Percentiles rank a stretch among this genome's conserved stretches.
phyloP scores from a whole-genome alignment of 2,329 filamentous ascomycete genomes.

The Anthostomella pinea region DNA sequence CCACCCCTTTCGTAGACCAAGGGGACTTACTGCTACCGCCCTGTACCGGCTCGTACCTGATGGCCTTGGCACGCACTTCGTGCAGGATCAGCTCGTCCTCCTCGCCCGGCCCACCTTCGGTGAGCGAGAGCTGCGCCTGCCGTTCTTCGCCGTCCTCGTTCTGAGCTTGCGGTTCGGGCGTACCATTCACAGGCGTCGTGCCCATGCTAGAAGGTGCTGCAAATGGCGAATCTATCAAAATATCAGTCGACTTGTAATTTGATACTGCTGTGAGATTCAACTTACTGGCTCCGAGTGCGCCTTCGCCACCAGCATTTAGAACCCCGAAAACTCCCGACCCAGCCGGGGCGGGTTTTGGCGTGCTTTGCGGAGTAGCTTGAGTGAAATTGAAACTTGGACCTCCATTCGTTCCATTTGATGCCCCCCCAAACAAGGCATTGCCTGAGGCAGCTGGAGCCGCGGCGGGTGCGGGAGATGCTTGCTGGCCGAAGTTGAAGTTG shows the following conservation, averaged over 20 bases:
- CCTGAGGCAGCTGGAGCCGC: slow-evolving; percentile 19
- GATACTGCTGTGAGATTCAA: too few species aligned
- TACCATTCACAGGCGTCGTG: slow-evolving; percentile 57
- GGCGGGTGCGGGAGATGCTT: slow-evolving; percentile 23
- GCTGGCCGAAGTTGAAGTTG: slow-evolving; percentile 26
- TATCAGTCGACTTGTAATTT: not conserved
- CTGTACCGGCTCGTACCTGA: slow-evolving; percentile 55
- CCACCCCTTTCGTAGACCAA: slow-evolving; percentile 70
- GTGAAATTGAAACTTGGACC: slow-evolving; percentile 38
- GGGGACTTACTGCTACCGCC: slow-evolving; percentile 48
- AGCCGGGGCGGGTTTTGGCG: slow-evolving; percentile 28
- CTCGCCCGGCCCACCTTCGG: slow-evolving; percentile 63
- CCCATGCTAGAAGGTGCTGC: slow-evolving; percentile 60
- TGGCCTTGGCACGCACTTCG: slow-evolving; percentile 68
- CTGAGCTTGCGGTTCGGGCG: slow-evolving; percentile 53
- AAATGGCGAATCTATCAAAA: slow-evolving; percentile 34
- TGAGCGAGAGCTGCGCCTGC: slow-evolving; percentile 69
- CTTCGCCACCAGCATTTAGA: slow-evolving; percentile 33
- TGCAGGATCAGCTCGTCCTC: slow-evolving; percentile 69
- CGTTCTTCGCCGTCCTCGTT: slow-evolving; percentile 46
- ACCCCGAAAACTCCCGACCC: slow-evolving; percentile 21
- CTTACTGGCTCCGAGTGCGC: slow-evolving; percentile 43
- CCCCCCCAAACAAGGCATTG: slow-evolving; percentile 22
- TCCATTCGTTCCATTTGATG: slow-evolving; percentile 27
- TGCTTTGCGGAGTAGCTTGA: slow-evolving; percentile 27